Evolutionary conservation across 805 yeast species (phyloP), one percentile per base, ranked within the genome.

Genomic region (Yarrowia yakushimensis): DNA sequence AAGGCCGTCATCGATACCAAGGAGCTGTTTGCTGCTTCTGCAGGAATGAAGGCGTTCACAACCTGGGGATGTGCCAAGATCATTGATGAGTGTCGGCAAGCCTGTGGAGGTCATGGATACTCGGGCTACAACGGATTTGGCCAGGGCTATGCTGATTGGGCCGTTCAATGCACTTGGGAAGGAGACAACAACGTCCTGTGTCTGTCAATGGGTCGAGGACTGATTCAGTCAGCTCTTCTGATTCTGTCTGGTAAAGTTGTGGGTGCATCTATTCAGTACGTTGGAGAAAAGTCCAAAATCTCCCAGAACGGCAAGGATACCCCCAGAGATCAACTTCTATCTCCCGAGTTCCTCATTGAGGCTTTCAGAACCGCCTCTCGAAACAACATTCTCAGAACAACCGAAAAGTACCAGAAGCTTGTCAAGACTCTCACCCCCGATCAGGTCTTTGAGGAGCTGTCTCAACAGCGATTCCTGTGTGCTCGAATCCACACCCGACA

Each of bases 151-250:
- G 82, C 82, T 65, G 97, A 91, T 73, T 93, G 96, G 90, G 96
- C 88, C 13, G 97, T 92, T 41, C 97, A 92, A 77, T 91, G 96
- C 75, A 91, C 97, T n/a, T 91, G 97, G 97, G 97, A 91, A 78
- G 97, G 97, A 74, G 97, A 91, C 75, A 91, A 91, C 78, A 91
- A 85, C 70, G 86, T 91, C 43, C 79, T 91, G 66, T 87, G 91
- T 2, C 83, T 90, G 74, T 86, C 90, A 55, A 84, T 90, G 65
- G 97, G 97, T 63, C 85, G 93, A 72, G 84, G 93, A 18, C 78
- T 86, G 28, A 77, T 85, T 65, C 87, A 82, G 73, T 75, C 77
- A 63, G 79, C 79, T 27, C 71, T 77, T 57, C 69, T 69, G 5
- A 66, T 76, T 31, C 74, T 76, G 50, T 72, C 76, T 57, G 82